A percentile compares a stretch with the other conserved stretches of the same genome.
Evolutionary conservation across 257 asterid species (phyloP).

Genomic region (Fraxinus quadrangulata): DNA sequence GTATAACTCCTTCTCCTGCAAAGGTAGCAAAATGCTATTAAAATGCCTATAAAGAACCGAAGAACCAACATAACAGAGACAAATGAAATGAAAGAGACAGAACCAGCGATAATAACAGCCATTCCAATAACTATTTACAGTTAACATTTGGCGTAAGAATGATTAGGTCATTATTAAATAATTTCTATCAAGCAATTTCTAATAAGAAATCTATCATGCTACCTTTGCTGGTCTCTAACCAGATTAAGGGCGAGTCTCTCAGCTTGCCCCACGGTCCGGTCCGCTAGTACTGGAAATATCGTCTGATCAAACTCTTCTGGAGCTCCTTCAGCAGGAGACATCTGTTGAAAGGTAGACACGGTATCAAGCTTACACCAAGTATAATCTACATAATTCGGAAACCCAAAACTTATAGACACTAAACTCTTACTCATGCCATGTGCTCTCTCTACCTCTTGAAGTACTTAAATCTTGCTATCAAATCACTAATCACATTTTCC

Average conservation of each 20-base stretch:
- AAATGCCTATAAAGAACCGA: background rate
- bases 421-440: background rate
- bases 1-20: conserved; percentile 88
- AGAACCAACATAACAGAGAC: background rate
- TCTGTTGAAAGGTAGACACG: conserved; percentile 42
- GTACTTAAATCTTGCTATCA: conserved; percentile 1
- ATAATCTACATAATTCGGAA: conserved; percentile 11
- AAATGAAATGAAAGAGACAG: background rate
- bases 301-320: conserved; percentile 98
- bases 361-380: conserved; percentile 8
- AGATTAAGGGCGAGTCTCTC: conserved; percentile 70
- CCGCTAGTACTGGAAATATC: conserved; percentile 63
- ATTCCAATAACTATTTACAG: background rate
- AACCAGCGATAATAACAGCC: background rate
- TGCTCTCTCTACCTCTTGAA: conserved; percentile 7
- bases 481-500: background rate
- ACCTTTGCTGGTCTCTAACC: conserved; percentile 92
- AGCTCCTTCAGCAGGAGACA: conserved; percentile 84
- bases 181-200: background rate
- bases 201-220: conserved; percentile 14
- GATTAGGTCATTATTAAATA: background rate
- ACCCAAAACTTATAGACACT: conserved; percentile 16
- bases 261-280: conserved; percentile 54
- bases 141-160: background rate
- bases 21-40: background rate